Conservation (phyloP, 805 yeast genomes). For the Monosporozyma unispora region DNA sequence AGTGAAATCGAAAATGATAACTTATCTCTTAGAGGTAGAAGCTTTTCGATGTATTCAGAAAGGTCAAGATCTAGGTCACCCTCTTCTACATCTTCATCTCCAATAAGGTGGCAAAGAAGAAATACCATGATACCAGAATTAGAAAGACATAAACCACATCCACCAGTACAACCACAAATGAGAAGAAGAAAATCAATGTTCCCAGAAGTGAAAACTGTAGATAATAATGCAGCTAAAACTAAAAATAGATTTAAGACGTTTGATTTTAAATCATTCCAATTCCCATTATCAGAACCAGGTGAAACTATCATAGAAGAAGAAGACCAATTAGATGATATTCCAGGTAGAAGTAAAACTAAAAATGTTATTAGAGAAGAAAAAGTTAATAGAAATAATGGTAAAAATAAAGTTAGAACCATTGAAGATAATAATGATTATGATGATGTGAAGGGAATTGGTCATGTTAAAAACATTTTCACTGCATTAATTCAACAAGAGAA, state of each 20-base stretch:
- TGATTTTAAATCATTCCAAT: slow-evolving; percentile 1
- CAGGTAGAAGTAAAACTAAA: neutral
- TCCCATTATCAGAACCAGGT: neutral
- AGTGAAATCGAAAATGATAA: neutral
- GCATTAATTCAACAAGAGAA: slow-evolving; percentile 3
- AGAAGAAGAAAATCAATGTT: slow-evolving; percentile 1
- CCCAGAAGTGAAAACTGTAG: neutral
- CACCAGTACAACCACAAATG: neutral
- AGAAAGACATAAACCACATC: neutral
- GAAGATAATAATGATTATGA: slow-evolving; percentile 2
- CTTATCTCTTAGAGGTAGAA: neutral
- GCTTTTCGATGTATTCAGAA: neutral
- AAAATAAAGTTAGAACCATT: slow-evolving; percentile 1
- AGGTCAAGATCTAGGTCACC: neutral
- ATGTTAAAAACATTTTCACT: slow-evolving; percentile 3
- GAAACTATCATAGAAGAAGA: neutral
- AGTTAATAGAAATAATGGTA: slow-evolving; percentile 2
- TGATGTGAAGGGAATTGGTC: neutral
- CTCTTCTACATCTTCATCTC: neutral
- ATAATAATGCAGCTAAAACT: neutral
- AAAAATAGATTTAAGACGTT: neutral
- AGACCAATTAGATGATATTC: neutral
- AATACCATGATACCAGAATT: neutral
- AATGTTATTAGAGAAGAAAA: neutral
- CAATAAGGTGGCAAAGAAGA: neutral